A percentile compares a stretch with the other conserved stretches of the same genome.
Conservation (phyloP, 108 stramenopile genomes). For the Stephanodiscus minutulus region DNA sequence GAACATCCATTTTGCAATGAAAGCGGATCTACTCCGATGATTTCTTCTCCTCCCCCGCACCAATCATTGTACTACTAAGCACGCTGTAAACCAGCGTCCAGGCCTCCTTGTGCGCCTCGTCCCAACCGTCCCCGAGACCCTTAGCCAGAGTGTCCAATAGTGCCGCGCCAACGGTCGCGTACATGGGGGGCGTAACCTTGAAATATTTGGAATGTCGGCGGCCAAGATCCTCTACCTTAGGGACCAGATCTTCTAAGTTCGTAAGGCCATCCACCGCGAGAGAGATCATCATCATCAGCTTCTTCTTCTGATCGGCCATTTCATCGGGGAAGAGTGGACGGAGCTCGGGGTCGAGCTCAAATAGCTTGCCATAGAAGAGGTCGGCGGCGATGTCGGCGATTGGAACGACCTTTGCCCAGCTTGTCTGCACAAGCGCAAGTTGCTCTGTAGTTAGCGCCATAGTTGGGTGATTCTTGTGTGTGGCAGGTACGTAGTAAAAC, state of each 20-base stretch:
- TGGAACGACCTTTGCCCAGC: conserved; percentile 42
- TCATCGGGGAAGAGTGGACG: conserved; percentile 39
- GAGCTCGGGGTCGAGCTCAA: conserved; percentile 25
- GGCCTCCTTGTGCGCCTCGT: conserved; percentile 40
- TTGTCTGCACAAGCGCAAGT: conserved; percentile 25
- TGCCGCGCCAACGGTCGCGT: conserved; percentile 31
- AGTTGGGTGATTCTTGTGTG: background rate
- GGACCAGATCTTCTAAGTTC: conserved; percentile 24
- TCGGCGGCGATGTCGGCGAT: conserved; percentile 36
- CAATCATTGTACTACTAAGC: conserved; percentile 31
- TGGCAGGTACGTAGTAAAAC: background rate
- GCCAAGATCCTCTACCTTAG: conserved; percentile 30
- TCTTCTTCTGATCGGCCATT: conserved; percentile 34
- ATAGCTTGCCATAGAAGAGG: conserved; percentile 38
- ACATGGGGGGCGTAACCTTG: conserved; percentile 37
- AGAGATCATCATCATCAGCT: conserved; percentile 31
- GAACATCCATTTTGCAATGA: too few relatives aligned
- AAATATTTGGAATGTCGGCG: conserved; percentile 20
- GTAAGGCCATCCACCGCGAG: conserved; percentile 31
- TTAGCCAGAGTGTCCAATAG: conserved; percentile 39
- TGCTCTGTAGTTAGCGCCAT: conserved; percentile 1
- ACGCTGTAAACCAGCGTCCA: conserved; percentile 37
- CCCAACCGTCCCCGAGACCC: conserved; percentile 36
- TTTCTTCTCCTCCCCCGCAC: conserved; percentile 8
- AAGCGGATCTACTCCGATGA: conserved; percentile 3